Base-by-base conservation (phyloP, 1,284 basidiomycete genomes). In the Wolfiporia cocos region DNA sequence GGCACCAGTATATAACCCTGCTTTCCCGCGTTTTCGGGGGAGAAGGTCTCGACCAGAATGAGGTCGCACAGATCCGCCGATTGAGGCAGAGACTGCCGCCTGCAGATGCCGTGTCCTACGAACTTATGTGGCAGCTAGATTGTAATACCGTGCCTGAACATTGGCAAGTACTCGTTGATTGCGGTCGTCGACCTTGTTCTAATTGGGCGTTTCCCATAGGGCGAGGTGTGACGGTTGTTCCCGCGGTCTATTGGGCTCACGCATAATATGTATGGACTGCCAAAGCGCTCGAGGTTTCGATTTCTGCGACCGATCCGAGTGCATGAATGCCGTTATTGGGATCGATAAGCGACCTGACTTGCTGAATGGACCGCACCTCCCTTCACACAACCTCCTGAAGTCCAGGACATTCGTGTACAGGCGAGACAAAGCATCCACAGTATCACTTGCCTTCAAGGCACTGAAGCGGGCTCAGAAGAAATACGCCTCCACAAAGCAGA, bases 261-360 rank as follows among this genome's bases (percentile, higher is more conserved):
- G 41, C 10, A 41, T 45, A 31, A 39, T 43, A 36, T 49, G 30
- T 20, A 26, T 39, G 14, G 33, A 34, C 46, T 53, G 39, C 43
- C 41, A 39, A n/a, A 48, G 20, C 41, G 37, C 4, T 35, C 38
- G 32, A 9, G 38, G 40, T 1, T n/a, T 44, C 36, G 38, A 51
- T 35, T 42, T 56, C 30, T 57, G 55, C 28, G 48, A 48, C 20
- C 40, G 47, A 19, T 14, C 39, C 4, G 39, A 43, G n/a, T 58
- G 54, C 39, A 19, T 47, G 6, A 15, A 37, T 4, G 22, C 17
- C 10, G 17, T 31, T 40, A 18, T 11, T 11, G 10, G n/a, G 24
- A n/a, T 30, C 31, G 21, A 37, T 5, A 28, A 21, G 17, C 5
- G 12, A 12, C 15, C 32, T 12, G 39, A 47, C 32, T 14, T 29